A percentile compares a stretch with the other conserved stretches of the same genome.
phyloP scores from a whole-genome alignment of 2,329 filamentous ascomycete species.

The Pestalotiopsis sp. region DNA sequence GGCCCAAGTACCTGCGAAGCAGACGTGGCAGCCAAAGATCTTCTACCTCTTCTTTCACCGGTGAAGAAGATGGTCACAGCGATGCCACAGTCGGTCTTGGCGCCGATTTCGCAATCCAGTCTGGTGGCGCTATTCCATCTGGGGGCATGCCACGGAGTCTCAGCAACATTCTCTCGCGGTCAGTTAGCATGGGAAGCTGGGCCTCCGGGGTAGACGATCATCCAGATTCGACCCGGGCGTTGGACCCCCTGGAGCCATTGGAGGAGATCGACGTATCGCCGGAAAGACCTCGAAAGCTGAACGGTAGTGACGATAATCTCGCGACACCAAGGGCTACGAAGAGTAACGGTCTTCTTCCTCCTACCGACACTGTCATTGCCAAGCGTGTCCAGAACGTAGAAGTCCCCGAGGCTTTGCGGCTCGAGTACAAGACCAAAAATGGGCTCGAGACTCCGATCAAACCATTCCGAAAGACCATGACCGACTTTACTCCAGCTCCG shows the following conservation, averaged over 20 bases:
- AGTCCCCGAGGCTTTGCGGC: conserved; percentile 84
- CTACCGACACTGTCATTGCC: conserved; percentile 86
- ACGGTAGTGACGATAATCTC: conserved; percentile 49
- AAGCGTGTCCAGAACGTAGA: conserved; percentile 89
- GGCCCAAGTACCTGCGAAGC: conserved; percentile 61
- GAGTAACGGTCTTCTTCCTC: conserved; percentile 57
- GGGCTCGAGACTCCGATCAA: conserved; percentile 58
- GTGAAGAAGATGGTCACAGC: conserved; percentile 67
- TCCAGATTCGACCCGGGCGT: conserved; percentile 42
- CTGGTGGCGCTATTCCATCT: conserved; percentile 72
- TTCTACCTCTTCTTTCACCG: conserved; percentile 61
- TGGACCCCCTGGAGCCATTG: conserved; percentile 51
- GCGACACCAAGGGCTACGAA: conserved; percentile 72
- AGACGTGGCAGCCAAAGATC: conserved; percentile 61
- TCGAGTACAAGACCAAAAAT: conserved; percentile 80
- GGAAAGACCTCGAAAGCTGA: conserved; percentile 32
- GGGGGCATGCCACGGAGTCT: conserved; percentile 50
- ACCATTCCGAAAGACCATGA: conserved; percentile 44
- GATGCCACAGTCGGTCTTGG: conserved; percentile 70
- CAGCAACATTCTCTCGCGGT: conserved; percentile 66
- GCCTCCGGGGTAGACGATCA: conserved; percentile 71
- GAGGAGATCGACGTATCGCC: conserved; percentile 46
- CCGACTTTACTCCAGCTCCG: conserved; percentile 52
- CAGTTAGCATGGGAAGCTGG: conserved; percentile 88
- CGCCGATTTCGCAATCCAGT: conserved; percentile 80